Evolutionary conservation across 2,329 filamentous ascomycete genomes (phyloP).

Genomic region (Fusarium sublunatum): DNA sequence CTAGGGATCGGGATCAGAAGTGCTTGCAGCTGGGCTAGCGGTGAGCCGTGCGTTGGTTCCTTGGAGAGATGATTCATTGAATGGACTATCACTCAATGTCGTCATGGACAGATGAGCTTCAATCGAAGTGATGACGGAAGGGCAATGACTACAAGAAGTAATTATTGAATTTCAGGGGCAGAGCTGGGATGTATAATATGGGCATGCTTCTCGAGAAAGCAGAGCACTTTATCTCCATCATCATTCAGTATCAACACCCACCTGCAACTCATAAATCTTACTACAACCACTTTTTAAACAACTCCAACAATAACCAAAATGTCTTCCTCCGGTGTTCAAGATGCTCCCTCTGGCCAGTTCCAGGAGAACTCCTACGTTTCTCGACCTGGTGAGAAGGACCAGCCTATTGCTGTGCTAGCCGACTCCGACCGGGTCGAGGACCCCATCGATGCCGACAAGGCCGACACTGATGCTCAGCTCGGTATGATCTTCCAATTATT

Average conservation of each 20-base stretch:
- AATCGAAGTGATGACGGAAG: slow-evolving; percentile 26
- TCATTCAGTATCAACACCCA: background rate
- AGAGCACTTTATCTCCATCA: rapidly evolving
- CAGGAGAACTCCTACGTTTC: slow-evolving; percentile 36
- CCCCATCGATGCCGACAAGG: slow-evolving; percentile 23
- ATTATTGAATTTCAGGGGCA: background rate
- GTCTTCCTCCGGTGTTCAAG: slow-evolving; percentile 29
- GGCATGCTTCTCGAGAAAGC: background rate
- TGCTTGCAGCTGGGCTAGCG: slow-evolving; percentile 20
- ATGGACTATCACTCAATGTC: slow-evolving; percentile 32
- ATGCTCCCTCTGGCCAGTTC: slow-evolving; percentile 24
- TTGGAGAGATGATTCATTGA: slow-evolving; percentile 39
- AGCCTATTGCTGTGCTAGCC: slow-evolving; percentile 37
- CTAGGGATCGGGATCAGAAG: slow-evolving; percentile 17
- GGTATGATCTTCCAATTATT: slow-evolving; percentile 3
- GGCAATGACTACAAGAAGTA: background rate
- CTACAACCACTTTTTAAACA: background rate
- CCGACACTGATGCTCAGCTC: slow-evolving; percentile 36
- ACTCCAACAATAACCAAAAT: slow-evolving; percentile 13
- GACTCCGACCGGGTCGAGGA: slow-evolving; percentile 35
- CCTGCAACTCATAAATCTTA: background rate
- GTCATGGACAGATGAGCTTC: slow-evolving; percentile 36
- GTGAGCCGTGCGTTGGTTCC: slow-evolving; percentile 9
- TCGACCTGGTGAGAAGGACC: slow-evolving; percentile 33
- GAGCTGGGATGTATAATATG: slow-evolving; percentile 24